These are phyloP conservation scores for Psilocybe subaeruginosa DNA, from an alignment of 768 basidiomycete genomes.

Conservation along the genomic window DNA sequence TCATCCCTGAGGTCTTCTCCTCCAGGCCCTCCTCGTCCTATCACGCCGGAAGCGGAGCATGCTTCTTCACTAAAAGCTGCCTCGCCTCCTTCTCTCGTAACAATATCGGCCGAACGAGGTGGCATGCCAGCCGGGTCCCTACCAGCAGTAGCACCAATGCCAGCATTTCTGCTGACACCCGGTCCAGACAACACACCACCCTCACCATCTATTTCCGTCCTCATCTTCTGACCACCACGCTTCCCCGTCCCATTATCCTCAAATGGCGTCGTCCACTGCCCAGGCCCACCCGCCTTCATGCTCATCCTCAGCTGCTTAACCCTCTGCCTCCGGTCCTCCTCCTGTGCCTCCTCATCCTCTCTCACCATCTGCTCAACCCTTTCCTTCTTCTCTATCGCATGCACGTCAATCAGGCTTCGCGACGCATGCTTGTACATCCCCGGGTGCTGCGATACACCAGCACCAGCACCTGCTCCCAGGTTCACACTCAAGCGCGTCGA, in stretches of 20 bases:
- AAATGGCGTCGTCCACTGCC: not conserved
- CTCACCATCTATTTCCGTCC: not conserved
- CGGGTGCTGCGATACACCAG: conserved; percentile 27
- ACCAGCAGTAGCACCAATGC: not conserved
- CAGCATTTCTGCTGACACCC: not conserved
- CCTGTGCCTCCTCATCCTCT: conserved; percentile 14
- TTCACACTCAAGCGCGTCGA: not conserved
- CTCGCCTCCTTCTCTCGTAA: not conserved
- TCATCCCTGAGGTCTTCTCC: not conserved
- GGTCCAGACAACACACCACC: not conserved
- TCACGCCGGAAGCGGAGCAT: conserved; percentile 2
- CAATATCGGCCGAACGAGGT: not conserved
- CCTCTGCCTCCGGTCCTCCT: not conserved
- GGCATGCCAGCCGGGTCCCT: not conserved
- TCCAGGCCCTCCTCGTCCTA: not conserved
- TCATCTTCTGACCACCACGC: not conserved
- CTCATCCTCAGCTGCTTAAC: conserved; percentile 2
- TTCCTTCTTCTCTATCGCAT: conserved; percentile 27
- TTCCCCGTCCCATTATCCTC: not conserved
- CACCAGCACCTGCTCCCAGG: not conserved
- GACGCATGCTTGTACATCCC: conserved; percentile 63
- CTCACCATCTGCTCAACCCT: conserved; percentile 11
- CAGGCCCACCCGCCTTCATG: conserved; percentile 2
- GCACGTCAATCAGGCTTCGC: conserved; percentile 65
- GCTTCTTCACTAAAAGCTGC: not conserved